Conservation (phyloP, 495 filamentous ascomycete species). For the Diplogelasinospora grovesii region DNA sequence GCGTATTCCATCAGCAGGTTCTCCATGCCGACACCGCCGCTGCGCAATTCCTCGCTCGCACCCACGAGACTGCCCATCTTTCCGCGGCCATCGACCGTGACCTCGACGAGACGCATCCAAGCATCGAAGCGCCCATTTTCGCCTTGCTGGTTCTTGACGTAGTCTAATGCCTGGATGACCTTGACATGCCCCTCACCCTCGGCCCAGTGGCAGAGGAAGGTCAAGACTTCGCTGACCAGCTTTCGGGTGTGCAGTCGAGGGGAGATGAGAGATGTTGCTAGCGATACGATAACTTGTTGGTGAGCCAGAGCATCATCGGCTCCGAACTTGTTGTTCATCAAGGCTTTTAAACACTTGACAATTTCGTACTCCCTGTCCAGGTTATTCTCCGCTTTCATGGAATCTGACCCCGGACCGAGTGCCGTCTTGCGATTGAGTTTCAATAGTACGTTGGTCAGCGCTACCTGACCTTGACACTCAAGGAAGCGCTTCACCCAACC, state of each 20-base stretch:
- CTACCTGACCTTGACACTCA: constrained; percentile 95
- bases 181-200: constrained; percentile 92
- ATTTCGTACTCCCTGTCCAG: constrained; percentile 96
- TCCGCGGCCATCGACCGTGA: constrained; percentile 91
- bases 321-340: constrained; percentile 99
- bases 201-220: constrained; percentile 91
- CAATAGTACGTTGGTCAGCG: constrained; percentile 83
- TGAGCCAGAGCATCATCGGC: constrained; percentile 94
- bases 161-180: constrained; percentile 88
- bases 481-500: constrained; percentile 96
- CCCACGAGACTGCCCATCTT: constrained; percentile 98
- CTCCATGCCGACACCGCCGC: constrained; percentile 97
- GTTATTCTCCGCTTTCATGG: constrained; percentile 71
- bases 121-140: constrained; percentile 97
- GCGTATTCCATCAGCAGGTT: constrained; percentile 99
- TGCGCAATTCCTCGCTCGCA: constrained; percentile 93
- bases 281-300: constrained; percentile 79
- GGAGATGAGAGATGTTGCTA: constrained; percentile 81
- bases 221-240: constrained; percentile 91
- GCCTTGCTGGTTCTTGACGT: constrained; percentile 79
- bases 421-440: constrained; percentile 87
- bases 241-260: constrained; percentile 88
- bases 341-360: constrained; percentile 89
- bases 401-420: constrained; percentile 62
- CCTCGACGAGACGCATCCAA: constrained; percentile 98